Evolutionary conservation across 768 basidiomycete genomes (phyloP), one percentile per base, ranked within the genome.

Genomic region (Podaxis rugospora): DNA sequence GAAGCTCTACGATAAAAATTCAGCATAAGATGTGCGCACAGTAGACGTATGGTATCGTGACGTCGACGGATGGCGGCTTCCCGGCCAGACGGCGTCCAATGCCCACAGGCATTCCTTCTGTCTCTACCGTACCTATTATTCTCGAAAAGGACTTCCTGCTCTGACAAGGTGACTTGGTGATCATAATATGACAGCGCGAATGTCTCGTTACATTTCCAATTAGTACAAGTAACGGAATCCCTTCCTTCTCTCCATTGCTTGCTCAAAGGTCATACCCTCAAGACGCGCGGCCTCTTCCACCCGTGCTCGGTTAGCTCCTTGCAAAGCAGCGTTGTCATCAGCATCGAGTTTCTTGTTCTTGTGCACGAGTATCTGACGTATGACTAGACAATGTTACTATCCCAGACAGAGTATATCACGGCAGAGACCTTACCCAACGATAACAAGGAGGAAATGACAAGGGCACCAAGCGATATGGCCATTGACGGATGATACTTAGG

Each of bases 161-260:
- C 32, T 32, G n/a, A 42, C 6, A 42, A 5, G 16, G 28, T n/a
- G 18, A 21, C n/a, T 18, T 25, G 28, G 35, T 54, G 21, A 54
- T 37, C 36, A 23, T 54, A 28, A 37, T 14, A 42, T 18, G 10
- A n/a, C 46, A 16, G 13, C 44, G 16, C 50, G 14, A 36, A 27
- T 32, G 32, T 16, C 2, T 37, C 56, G 21, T 49, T 36, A 23
- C 35, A n/a, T 37, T 21, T 39, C 14, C 14, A 35, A 23, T 75
- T 61, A 87, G 62, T 82, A 80, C 42, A 86, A 69, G 68, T 85
- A 87, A 37, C 85, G 74, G 72, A 85, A 86, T 0, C 83, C 83
- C 67, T 76, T 83, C 64, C 80, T 78, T 64, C 77, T 77, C 62
- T 78, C 78, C 67, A 86, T 71, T 3, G 85, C 87, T 64, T 87